Base-by-base conservation (phyloP, 805 yeast genomes). In the Metschnikowia shivogae region DNA sequence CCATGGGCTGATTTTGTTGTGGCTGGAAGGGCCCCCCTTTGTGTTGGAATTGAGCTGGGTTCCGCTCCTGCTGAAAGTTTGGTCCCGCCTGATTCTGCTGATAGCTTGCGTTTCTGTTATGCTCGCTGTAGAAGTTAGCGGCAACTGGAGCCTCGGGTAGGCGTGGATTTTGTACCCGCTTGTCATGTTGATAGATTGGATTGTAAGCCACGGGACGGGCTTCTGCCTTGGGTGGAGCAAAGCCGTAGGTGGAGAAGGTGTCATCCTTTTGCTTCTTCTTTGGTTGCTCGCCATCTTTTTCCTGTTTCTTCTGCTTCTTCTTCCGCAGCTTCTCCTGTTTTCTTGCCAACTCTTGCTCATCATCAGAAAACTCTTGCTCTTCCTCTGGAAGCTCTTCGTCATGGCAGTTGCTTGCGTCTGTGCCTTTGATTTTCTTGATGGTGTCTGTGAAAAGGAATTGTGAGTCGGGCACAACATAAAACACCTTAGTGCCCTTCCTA, bases 361-460 rank as follows among this genome's bases (percentile, higher is more conserved):
- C 98, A 62, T 93, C 98, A 1, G 97, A 87, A 54, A 84, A 92
- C 60, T 92, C 98, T 62, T 88, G 95, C 62, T 93, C 98, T 27
- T 86, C 95, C 54, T 82, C 89, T 0, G 96, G 89, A 27, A 92
- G 65, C 58, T 93, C 99, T 66, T 93, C 98, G 63, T 93, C 99
- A 61, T 88, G 85, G 62, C 88, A 83, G 56, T 93, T 93, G 58
- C 95, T 86, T 0, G 99, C 99, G 68, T 93, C 99, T 1, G 89
- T 84, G 20, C 98, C 99, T 57, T 84, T 90, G 14, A 82, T 47
- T 19, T 74, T 68, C 55, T 81, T 86, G 44, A 90, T 74, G 20
- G 78, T 67, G 42, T 84, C 85, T 0, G 98, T 92, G 51, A 82
- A 80, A 7, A 86, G 71, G 65, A 89, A 92, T 44, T 84, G 77